Evolutionary conservation across 78 protist species (phyloP).

Genomic region (Neovahlkampfia damariscottae): DNA sequence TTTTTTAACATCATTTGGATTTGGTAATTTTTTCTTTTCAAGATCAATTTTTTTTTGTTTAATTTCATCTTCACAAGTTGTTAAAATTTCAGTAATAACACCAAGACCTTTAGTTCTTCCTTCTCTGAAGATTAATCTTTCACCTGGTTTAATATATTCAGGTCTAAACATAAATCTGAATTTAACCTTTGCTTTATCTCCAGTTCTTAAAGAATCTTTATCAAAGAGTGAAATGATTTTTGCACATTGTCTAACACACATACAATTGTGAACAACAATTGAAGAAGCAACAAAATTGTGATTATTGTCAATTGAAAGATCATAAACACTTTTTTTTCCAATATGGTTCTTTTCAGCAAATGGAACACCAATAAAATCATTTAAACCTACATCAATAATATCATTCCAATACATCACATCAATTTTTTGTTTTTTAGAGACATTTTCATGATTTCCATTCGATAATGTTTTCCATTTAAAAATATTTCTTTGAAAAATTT

Average conservation of each 20-base stretch:
- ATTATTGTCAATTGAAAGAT: conserved; percentile 80
- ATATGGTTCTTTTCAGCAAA: too few species aligned
- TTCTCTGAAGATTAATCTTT: conserved; percentile 74
- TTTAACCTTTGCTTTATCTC: conserved; percentile 57
- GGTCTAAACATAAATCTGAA: conserved; percentile 67
- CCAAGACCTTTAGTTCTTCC: conserved; percentile 65
- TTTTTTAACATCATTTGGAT: too few species aligned
- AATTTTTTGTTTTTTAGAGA: too few species aligned
- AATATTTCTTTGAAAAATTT: too few species aligned
- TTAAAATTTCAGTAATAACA: neutral
- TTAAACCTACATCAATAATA: too few species aligned
- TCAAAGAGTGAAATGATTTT: conserved; percentile 26
- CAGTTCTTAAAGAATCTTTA: conserved; percentile 73
- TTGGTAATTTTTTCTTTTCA: too few species aligned
- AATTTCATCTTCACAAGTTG: neutral
- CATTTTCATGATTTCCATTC: too few species aligned
- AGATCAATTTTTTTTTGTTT: too few species aligned
- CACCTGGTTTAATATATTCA: conserved; percentile 58
- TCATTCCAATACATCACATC: too few species aligned
- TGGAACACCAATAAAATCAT: too few species aligned
- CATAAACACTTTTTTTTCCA: conserved; percentile 66
- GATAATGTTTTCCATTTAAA: too few species aligned
- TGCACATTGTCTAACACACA: conserved; percentile 51
- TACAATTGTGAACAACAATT: conserved; percentile 77
- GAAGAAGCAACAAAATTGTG: conserved; percentile 61